Base-by-base conservation (phyloP, 228 moss, liverwort and hornwort species). In the Sphagnum magellanicum region DNA sequence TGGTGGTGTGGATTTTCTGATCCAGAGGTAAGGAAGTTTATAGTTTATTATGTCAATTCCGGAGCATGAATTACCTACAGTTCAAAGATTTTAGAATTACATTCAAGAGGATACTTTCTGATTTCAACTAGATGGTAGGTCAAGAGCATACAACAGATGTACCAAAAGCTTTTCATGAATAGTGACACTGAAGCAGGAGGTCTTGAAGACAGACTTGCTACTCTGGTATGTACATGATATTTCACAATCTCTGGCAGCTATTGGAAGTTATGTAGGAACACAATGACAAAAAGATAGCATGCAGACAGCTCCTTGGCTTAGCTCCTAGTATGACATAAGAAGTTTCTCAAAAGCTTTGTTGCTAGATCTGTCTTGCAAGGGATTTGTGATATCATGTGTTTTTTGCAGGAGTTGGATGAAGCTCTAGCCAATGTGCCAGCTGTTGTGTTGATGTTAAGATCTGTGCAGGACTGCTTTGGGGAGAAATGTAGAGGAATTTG, bases 131-230 rank as follows among this genome's bases (percentile, higher is more conserved):
- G 51, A 5, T 48, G 57, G 52, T 86, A 98, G 98, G 91, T 93
- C 13, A 85, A 79, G 66, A 90, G 83, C 61, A 87, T 98, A n/a
- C 82, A 92, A 48, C 90, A 76, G 61, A 87, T 89, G 50, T 98
- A 98, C 67, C 88, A 93, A 69, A 88, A 83, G 71, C 74, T 98
- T 65, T 93, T 98, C 48, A 98, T 93, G 98, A 98, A 75, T 72
- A 90, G 81, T 58, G 87, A 90, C 70, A 63, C 81, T 46, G 86
- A 92, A 67, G 87, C 91, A 16, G 83, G 88, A 32, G 84, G 92
- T 6, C 72, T 93, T 53, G 90, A 90, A 76, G 90, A 93, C 64
- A 83, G 90, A 77, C 87, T 98, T 16, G 72, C 83, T 62, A 82
- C 81, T 48, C 65, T 98, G 78, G 98, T 98, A 87, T 10, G 79